Conservation (phyloP, 2,329 filamentous ascomycete species). For the Pseudopyrenochaeta lycopersici region DNA sequence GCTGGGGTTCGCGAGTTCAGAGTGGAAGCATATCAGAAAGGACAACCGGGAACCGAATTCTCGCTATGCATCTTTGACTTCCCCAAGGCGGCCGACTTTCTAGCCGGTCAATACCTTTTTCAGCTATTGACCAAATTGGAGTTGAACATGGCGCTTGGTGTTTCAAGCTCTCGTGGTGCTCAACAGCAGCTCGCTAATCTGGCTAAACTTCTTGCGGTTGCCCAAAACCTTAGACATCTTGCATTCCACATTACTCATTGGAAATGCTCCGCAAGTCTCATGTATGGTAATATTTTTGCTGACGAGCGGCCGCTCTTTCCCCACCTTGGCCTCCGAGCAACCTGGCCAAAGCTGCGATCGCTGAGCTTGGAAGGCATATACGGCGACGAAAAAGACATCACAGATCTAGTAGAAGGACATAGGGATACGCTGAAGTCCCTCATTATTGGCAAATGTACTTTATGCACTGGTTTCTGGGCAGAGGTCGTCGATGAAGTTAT, state of each 20-base stretch:
- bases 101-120: slow-evolving; percentile 33
- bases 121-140: slow-evolving; percentile 25
- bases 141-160: slow-evolving; percentile 18
- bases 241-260: slow-evolving; percentile 23
- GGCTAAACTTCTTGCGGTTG: slow-evolving; percentile 18
- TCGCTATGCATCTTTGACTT: slow-evolving; percentile 29
- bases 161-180: not conserved
- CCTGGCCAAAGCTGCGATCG: slow-evolving; percentile 32
- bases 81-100: slow-evolving; percentile 16
- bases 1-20: slow-evolving; percentile 31
- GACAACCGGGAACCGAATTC: slow-evolving; percentile 15
- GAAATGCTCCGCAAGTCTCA: not conserved
- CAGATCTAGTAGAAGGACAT: slow-evolving; percentile 28
- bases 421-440: slow-evolving; percentile 24
- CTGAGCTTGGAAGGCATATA: slow-evolving; percentile 32
- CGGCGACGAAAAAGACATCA: slow-evolving; percentile 24
- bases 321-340: slow-evolving; percentile 23
- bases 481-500: slow-evolving; percentile 38
- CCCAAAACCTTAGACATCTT: slow-evolving; percentile 29
- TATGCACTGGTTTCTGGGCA: slow-evolving; percentile 31
- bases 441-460: slow-evolving; percentile 19
- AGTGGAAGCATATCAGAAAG: slow-evolving; percentile 4
- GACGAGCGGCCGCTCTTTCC: slow-evolving; percentile 8
- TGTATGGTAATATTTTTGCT: slow-evolving; percentile 9
- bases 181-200: slow-evolving; percentile 22